Evolutionary conservation across 306 rosid genomes (phyloP), one percentile per base, ranked within the genome.

Genomic region (Acacia melanoxylon): DNA sequence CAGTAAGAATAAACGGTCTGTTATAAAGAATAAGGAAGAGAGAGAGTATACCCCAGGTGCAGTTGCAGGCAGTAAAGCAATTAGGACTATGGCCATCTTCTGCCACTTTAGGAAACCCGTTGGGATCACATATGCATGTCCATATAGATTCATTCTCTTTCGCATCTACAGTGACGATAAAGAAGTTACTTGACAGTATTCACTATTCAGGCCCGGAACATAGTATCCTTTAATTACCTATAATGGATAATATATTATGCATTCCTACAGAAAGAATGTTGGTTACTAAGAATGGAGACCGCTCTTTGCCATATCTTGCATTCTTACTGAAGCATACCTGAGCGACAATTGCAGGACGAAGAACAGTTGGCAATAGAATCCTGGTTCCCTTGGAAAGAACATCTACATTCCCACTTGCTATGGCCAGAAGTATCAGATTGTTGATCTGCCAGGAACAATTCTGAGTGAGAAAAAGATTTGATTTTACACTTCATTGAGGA

Each of bases 21-120:
- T 42, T 46, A 20, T 62, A 62, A 49, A 65, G 63, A 81, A 70
- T 75, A 73, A 35, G 80, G 52, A 78, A 75, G 42, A 69, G 35
- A 74, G 65, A 78, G 80, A 84, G 79, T 63, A 81, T 91, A 96
- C 99, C 99, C 83, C 87, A 92, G 59, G 89, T 86, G 88, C 99
- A 96, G 87, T 93, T 93, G 90, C 99, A 96, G 75, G 92, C 89
- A 6, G 88, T 79, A 79, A 92, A 96, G 84, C 98, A 96, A 72
- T 82, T 82, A 62, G 90, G 71, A 80, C 83, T 82, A 58, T 68
- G 84, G 74, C 82, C 81, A 69, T 84, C 87, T 76, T 81, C 91
- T 81, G 88, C 92, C 67, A 96, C 93, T 86, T 88, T 86, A 49
- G 99, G 99, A 72, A 92, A 90, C 37, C 92, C 94, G 56, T 91